Base-by-base conservation (phyloP, 176 grass and related monocot genomes). In the Eremochloa ophiuroides region DNA sequence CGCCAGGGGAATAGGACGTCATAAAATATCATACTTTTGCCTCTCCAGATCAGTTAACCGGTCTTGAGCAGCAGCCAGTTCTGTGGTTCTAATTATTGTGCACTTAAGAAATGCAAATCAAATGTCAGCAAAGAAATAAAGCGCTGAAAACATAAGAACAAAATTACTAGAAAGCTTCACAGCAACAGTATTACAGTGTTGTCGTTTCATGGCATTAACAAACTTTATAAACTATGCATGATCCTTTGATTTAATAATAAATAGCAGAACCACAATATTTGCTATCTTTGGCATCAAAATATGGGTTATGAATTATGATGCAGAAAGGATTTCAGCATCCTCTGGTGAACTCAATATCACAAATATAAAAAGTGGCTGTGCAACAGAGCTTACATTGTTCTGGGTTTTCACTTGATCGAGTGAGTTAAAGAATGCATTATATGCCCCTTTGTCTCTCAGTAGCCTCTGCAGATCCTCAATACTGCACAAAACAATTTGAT, bases 371-470 rank as follows among this genome's bases (percentile, higher is more conserved):
- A 20, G 50, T 22, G 25, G 25, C 30, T 67, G 4, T 58, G 84
- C 35, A 79, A 76, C 23, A 28, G 67, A 63, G 20, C 95, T 95
- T 93, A 98, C 95, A 91, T 82, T 98, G 72, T 95, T 98, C 59
- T 98, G 90, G 72, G 87, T 91, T 91, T 98, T 98, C 53, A 98
- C 90, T 95, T 95, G 92, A 70, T 95, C 90, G 20, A 95, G 90
- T 73, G 96, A 95, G 89, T 91, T 98, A 61, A 94, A 98, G 62
- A 98, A 95, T 64, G 62, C 66, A 81, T 70, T 91, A 65, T 98
- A 98, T 73, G 96, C 76, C 55, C 90, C 96, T 84, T 88, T 93
- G 82, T 93, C 96, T 86, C 79, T 91, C 71, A 95, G 68, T 35
- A 98, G 28, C 53, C 82, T 95, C 67, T 91, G 91, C 74, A 98